Evolutionary conservation across 129 eudicot species (phyloP), one percentile per base, ranked within the genome.

Genomic region (Escallonia herrerae): DNA sequence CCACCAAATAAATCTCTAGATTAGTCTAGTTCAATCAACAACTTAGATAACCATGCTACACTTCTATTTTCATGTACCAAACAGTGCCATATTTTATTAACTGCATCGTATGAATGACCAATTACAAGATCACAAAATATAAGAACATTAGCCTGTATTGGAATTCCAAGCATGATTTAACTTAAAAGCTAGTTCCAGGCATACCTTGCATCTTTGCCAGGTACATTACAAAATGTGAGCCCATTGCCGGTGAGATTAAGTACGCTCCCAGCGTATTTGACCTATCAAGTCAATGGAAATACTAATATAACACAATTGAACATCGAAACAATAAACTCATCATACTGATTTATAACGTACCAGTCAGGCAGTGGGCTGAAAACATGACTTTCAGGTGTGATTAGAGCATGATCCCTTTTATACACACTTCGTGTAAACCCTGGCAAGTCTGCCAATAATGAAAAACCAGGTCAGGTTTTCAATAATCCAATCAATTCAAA

Each of bases 361-460:
- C 99, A 93, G 59, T 86, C 93, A 53, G 96, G 93, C 73, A 93
- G 78, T 59, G 95, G 96, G 82, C 99, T 66, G 64, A 88, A 89
- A 39, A 93, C 99, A 63, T 93, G 99, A 74, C 99, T 93, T 77
- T 89, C 99, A 57, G 99, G 96, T 39, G 99, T 82, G 71, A 93
- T 89, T 67, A 93, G 66, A 80, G 99, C 99, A 83, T 89, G 95
- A 77, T 93, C 99, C 52, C 83, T 77, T 63, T 66, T 86, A 64
- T 93, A 93, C 39, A 93, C 86, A 80, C 96, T 93, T 47, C 99
- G 85, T 37, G 99, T 89, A 73, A 77, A 93, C 70, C 99, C 99
- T 0, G 99, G 99, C 75, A 89, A 83, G 76, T 93, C 99, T 93
- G 83, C 50, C 39, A 60, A 79, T n/a, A 74, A 52, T 14, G 52